A percentile compares a stretch with the other conserved stretches of the same genome.
These are phyloP conservation scores for Globisporangium alternatum DNA, from an alignment of 352 stramenopile genomes.

Conservation along the genomic window DNA sequence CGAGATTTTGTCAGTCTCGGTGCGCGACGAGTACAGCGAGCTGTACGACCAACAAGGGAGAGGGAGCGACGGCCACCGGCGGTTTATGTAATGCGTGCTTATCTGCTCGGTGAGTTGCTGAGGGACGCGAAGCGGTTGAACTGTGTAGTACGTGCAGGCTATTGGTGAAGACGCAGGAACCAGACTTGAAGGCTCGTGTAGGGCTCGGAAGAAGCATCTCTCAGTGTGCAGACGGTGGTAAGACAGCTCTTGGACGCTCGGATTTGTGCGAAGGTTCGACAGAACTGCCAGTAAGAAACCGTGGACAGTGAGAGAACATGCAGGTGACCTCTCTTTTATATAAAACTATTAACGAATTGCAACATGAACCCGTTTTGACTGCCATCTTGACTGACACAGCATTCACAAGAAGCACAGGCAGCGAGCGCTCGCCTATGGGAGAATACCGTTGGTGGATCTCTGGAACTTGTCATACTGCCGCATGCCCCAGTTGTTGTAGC, in stretches of 20 bases:
- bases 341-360: conserved; percentile 12
- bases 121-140: background rate
- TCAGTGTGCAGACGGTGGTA: background rate
- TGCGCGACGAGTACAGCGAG: conserved; percentile 61
- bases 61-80: conserved; percentile 28
- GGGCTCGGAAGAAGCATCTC: background rate
- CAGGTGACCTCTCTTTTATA: conserved; percentile 12
- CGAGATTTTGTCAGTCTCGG: conserved; percentile 74
- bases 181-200: background rate
- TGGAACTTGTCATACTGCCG: conserved; percentile 76
- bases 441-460: conserved; percentile 61
- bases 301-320: background rate
- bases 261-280: background rate
- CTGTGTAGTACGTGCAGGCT: conserved; percentile 1
- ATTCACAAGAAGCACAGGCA: background rate
- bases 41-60: conserved; percentile 32
- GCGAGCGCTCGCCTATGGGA: conserved; percentile 28
- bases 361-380: conserved; percentile 9
- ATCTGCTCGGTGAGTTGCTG: background rate
- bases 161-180: background rate
- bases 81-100: conserved; percentile 47
- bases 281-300: background rate
- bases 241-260: background rate
- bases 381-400: background rate
- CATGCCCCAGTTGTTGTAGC: conserved; percentile 66